Evolutionary conservation across 2,329 filamentous ascomycete genomes (phyloP).

Genomic region (Metarhizium robertsii): DNA sequence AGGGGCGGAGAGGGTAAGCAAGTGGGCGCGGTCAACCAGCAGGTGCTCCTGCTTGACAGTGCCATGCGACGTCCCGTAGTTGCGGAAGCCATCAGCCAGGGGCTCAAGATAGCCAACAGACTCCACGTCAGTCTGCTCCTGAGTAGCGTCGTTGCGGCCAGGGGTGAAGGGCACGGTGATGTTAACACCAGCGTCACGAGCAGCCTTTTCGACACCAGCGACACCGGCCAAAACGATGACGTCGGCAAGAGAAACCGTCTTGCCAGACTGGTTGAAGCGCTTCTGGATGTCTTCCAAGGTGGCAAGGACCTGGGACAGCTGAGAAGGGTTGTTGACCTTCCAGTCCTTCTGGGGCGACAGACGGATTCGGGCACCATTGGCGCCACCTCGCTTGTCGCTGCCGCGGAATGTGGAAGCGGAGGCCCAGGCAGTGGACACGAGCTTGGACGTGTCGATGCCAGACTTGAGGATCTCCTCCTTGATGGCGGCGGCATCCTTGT

Average conservation of each 20-base stretch:
- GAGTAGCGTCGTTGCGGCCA: constrained; percentile 61
- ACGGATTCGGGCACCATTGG: constrained; percentile 70
- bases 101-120: constrained; percentile 61
- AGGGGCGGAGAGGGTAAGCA: constrained; percentile 60
- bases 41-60: constrained; percentile 59
- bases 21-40: constrained; percentile 62
- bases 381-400: constrained; percentile 73
- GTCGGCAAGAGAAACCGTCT: constrained; percentile 72
- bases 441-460: constrained; percentile 49
- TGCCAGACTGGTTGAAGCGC: constrained; percentile 55
- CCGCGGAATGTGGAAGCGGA: constrained; percentile 65
- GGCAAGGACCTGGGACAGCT: constrained; percentile 52
- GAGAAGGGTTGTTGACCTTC: constrained; percentile 63
- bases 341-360: constrained; percentile 64
- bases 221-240: constrained; percentile 66
- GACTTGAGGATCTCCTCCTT: constrained; percentile 60
- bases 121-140: constrained; percentile 60
- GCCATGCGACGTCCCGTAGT: constrained; percentile 55
- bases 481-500: constrained; percentile 52
- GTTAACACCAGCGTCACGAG: constrained; percentile 34
- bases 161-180: constrained; percentile 61
- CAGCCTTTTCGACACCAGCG: constrained; percentile 65
- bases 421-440: constrained; percentile 60
- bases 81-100: constrained; percentile 67
- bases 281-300: constrained; percentile 56